phyloP scores from a whole-genome alignment of 768 basidiomycete genomes.

The Boletus vinaceobasis region DNA sequence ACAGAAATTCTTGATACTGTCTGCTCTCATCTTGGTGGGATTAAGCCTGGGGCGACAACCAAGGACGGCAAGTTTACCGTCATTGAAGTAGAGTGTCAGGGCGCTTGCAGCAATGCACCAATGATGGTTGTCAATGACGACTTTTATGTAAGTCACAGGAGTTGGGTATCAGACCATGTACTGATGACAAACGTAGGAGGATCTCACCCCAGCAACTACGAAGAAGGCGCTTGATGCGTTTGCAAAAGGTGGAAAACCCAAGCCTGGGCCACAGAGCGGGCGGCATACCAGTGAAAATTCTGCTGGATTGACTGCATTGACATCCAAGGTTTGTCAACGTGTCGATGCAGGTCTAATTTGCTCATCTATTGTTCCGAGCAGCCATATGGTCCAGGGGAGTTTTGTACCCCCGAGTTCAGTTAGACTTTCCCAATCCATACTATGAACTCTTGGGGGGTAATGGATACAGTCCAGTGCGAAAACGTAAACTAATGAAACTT shows the following conservation, averaged over 20 bases:
- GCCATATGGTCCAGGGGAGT: conserved; percentile 94
- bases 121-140: conserved; percentile 97
- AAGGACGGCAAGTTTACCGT: conserved; percentile 96
- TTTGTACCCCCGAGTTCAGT: conserved; percentile 81
- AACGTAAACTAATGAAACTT: neutral
- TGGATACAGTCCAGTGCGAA: neutral
- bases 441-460: neutral
- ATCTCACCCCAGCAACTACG: conserved; percentile 72
- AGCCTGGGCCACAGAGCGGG: conserved; percentile 90
- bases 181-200: conserved; percentile 55
- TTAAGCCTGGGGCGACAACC: conserved; percentile 90
- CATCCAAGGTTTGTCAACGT: conserved; percentile 55
- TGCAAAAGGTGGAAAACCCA: conserved; percentile 78
- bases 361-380: conserved; percentile 31
- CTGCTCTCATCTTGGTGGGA: conserved; percentile 75
- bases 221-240: conserved; percentile 79
- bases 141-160: conserved; percentile 71
- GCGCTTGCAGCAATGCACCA: conserved; percentile 96
- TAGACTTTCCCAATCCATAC: conserved; percentile 36
- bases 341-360: neutral
- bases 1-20: conserved; percentile 86
- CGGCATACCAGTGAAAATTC: conserved; percentile 91
- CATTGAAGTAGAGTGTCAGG: conserved; percentile 97
- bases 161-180: neutral
- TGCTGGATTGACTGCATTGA: conserved; percentile 79